Conservation (phyloP, 495 filamentous ascomycete genomes). For the Aspergillus coremiiformis region DNA sequence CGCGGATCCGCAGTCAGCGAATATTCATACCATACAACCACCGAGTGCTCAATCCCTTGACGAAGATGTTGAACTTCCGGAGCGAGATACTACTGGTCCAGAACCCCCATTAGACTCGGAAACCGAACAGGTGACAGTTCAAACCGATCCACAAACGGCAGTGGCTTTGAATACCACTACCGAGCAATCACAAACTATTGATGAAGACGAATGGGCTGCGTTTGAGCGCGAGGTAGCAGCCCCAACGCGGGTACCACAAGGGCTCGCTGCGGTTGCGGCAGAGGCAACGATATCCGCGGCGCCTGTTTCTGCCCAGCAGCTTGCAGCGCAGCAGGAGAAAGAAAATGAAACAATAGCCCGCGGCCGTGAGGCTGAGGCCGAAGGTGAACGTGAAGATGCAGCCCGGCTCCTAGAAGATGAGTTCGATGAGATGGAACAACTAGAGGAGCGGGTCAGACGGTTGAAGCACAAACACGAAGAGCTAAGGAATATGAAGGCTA, state of each 20-base stretch:
- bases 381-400: constrained; percentile 82
- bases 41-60: constrained; percentile 21
- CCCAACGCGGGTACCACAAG: constrained; percentile 33
- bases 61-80: constrained; percentile 19
- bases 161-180: constrained; percentile 9
- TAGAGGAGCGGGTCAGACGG: constrained; percentile 70
- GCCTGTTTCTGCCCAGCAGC: constrained; percentile 60
- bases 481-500: constrained; percentile 39
- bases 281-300: constrained; percentile 59
- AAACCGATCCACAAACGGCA: constrained; percentile 8
- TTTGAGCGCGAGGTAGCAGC: constrained; percentile 80
- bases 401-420: constrained; percentile 74
- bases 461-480: constrained; percentile 66
- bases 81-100: constrained; percentile 30
- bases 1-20: constrained; percentile 20
- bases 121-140: constrained; percentile 9
- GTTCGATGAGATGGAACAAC: constrained; percentile 88
- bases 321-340: constrained; percentile 57
- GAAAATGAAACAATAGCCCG: constrained; percentile 42
- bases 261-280: constrained; percentile 26
- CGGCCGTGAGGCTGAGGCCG: constrained; percentile 54
- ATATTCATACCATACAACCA: constrained; percentile 16
- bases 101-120: constrained; percentile 17
- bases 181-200: constrained; percentile 34
- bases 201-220: constrained; percentile 85